Evolutionary conservation across 2,329 filamentous ascomycete species (phyloP).

Genomic region (Penicillium sp.): DNA sequence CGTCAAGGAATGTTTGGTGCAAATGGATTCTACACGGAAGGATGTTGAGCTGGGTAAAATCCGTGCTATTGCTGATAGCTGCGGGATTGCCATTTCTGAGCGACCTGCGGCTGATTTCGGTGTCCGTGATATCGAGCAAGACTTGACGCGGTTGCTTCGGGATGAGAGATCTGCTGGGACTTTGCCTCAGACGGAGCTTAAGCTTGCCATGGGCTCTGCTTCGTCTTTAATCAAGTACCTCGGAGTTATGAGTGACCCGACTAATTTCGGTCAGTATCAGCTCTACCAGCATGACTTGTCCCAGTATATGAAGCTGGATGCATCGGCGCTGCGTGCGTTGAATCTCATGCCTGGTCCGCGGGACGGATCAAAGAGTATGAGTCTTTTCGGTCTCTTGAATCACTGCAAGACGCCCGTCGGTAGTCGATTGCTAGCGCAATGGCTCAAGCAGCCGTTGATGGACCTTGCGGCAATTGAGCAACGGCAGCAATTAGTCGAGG

Average conservation of each 20-base stretch:
- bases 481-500: slow-evolving; percentile 88
- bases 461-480: slow-evolving; percentile 79
- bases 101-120: slow-evolving; percentile 70
- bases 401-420: slow-evolving; percentile 97
- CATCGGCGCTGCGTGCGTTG: slow-evolving; percentile 84
- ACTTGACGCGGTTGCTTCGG: slow-evolving; percentile 77
- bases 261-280: slow-evolving; percentile 95
- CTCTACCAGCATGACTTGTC: slow-evolving; percentile 95
- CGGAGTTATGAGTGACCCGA: slow-evolving; percentile 78
- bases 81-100: slow-evolving; percentile 83
- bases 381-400: slow-evolving; percentile 84
- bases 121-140: slow-evolving; percentile 90
- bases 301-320: slow-evolving; percentile 97
- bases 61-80: slow-evolving; percentile 81
- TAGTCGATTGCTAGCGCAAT: slow-evolving; percentile 83
- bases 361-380: slow-evolving; percentile 97
- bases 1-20: slow-evolving; percentile 87
- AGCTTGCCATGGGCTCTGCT: slow-evolving; percentile 91
- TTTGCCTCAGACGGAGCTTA: slow-evolving; percentile 84
- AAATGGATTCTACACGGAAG: slow-evolving; percentile 70
- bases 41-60: slow-evolving; percentile 86
- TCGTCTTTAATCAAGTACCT: slow-evolving; percentile 93
- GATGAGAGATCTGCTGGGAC: slow-evolving; percentile 72
- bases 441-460: slow-evolving; percentile 98
- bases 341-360: slow-evolving; percentile 95